A percentile compares a stretch with the other conserved stretches of the same genome.
phyloP scores from a whole-genome alignment of 2,329 filamentous ascomycete genomes.

The Xylariales sp. region DNA sequence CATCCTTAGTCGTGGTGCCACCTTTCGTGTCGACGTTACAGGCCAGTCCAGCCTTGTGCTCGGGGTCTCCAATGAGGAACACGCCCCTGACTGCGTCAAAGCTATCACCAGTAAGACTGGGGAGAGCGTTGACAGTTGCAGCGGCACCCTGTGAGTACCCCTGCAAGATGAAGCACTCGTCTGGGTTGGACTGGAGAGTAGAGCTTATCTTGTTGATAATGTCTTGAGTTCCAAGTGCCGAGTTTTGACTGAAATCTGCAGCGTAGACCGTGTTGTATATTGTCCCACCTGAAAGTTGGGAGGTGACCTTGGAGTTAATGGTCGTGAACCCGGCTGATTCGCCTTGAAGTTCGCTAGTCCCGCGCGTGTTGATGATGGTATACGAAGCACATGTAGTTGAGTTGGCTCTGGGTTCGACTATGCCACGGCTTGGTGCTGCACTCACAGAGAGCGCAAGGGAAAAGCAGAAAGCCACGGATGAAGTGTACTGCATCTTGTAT shows the following conservation, averaged over 20 bases:
- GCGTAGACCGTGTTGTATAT: constrained; percentile 10
- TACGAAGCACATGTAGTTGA: constrained; percentile 8
- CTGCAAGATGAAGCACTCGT: constrained; percentile 8
- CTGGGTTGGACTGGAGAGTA: constrained; percentile 1
- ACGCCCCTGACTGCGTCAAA: constrained; percentile 8
- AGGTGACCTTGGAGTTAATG: constrained; percentile 5
- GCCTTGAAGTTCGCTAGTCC: constrained; percentile 7
- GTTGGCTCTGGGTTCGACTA: background rate
- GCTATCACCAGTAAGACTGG: constrained; percentile 1
- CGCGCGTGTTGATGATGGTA: constrained; percentile 10
- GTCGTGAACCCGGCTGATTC: constrained; percentile 4
- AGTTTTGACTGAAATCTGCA: constrained; percentile 6
- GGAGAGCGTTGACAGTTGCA: constrained; percentile 7
- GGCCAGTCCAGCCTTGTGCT: constrained; percentile 8
- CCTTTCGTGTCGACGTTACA: constrained; percentile 8
- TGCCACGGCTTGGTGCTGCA: constrained; percentile 1
- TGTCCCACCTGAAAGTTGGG: constrained; percentile 5
- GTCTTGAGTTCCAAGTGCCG: constrained; percentile 6
- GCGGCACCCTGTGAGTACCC: constrained; percentile 9
- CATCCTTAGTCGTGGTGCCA: constrained; percentile 6
- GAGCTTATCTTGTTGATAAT: constrained; percentile 7
- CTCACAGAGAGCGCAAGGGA: background rate
- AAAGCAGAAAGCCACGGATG: too few relatives aligned
- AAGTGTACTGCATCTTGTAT: too few relatives aligned
- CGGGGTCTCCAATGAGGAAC: constrained; percentile 8